phyloP scores from a whole-genome alignment of 768 basidiomycete species.

The Mycena galericulata region DNA sequence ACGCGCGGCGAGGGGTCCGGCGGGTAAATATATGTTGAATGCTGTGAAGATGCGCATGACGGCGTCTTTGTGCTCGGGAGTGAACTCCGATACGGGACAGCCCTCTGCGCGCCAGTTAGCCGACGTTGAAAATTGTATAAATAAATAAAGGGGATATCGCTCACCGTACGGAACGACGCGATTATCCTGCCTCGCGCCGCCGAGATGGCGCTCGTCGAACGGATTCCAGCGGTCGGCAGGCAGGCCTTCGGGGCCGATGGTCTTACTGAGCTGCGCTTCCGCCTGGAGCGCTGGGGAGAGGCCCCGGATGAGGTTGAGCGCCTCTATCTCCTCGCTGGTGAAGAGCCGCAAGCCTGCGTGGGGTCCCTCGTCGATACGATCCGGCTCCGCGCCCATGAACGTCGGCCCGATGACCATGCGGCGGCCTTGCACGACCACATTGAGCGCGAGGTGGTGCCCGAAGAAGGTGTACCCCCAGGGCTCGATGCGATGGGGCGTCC shows the following conservation, averaged over 20 bases:
- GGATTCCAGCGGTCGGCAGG: slow-evolving; percentile 7
- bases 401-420: slow-evolving; percentile 5
- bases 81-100: slow-evolving; percentile 2
- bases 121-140: not conserved
- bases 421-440: not conserved
- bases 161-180: not conserved
- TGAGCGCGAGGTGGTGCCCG: slow-evolving; percentile 5
- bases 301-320: not conserved
- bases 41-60: slow-evolving; percentile 8
- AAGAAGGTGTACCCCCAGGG: slow-evolving; percentile 11
- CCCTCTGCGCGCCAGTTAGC: not conserved
- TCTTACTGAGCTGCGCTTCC: slow-evolving; percentile 4
- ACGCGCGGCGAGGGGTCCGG: not conserved
- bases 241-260: not conserved
- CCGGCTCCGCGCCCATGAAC: slow-evolving; percentile 4
- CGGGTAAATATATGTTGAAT: not conserved
- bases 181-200: slow-evolving; percentile 6
- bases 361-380: slow-evolving; percentile 2
- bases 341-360: not conserved
- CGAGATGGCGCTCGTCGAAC: slow-evolving; percentile 11
- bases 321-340: slow-evolving; percentile 1
- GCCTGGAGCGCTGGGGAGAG: not conserved
- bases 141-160: not conserved
- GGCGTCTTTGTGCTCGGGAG: not conserved
- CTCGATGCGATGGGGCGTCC: not conserved